Base-by-base conservation (phyloP, 2,329 filamentous ascomycete species). In the Eutypella sp. region DNA sequence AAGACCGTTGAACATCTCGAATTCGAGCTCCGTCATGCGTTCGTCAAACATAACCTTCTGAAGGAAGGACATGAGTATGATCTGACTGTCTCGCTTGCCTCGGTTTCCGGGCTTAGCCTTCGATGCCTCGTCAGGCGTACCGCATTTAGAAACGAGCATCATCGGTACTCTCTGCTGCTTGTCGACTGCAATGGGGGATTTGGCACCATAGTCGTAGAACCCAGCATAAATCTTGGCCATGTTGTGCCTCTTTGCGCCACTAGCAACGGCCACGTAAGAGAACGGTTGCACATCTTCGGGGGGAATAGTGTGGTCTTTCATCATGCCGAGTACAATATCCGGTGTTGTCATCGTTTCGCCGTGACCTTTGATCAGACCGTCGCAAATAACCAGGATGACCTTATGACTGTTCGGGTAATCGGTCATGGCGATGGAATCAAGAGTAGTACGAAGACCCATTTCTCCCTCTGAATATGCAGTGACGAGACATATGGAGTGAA, bases 1-100 rank as follows among this genome's bases (percentile, higher is more conserved):
- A 52, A 99, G 78, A 44, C 93, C 93, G 65, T 97, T 99, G 75
- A 99, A 99, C 88, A 99, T 97, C 65, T 99, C 93, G 62, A 90
- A 99, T 67, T 99, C 93, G 43, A 99, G 84, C 67, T 99, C 92
- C 16, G 95, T 99, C 93, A 99, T 99, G 51, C 93, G 87, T 71
- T 99, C 95, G 65, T 99, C 93, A 60, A 99, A 99, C 93, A 99
- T 99, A 63, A 99, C 93, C 73, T 99, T 99, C 65, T 99, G 93
- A 57, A 99, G 73, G 78, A 99, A 99, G 5, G 91, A 96, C 93
- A 99, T 99, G 55, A 99, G 78, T 57, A 99, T 93, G 62, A 99
- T 96, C 68, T 99, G 93, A 73, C 89, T 96, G 76, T 99, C 93
- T 65, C 93, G 89, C 77, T 99, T 99, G 69, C 93, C 95, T 70